Base-by-base conservation (phyloP, 2,329 filamentous ascomycete genomes). In the Beauveria caledonica region DNA sequence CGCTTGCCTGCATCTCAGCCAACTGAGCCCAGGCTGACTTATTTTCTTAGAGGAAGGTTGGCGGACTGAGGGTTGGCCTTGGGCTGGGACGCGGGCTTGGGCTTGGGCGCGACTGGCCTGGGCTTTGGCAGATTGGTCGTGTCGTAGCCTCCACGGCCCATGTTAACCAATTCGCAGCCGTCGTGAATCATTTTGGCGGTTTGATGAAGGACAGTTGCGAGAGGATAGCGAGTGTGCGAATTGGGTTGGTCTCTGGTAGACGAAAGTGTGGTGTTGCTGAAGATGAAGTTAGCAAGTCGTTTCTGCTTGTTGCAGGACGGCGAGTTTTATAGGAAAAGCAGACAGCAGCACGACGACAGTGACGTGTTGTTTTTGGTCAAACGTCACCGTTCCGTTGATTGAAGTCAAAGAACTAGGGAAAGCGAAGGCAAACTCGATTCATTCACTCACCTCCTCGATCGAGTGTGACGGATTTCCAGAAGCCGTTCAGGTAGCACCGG, bases 131-230 rank as follows among this genome's bases (percentile, higher is more conserved):
- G 71, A 51, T 77, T 77, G 25, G 78, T 80, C 64, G 77, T 79
- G 65, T 81, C 79, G 67, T 81, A 81, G 64, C 77, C 78, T 62
- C 79, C 78, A 61, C 79, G 74, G 63, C 77, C 79, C 76, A 80
- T 79, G 69, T 80, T 78, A 71, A 65, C 69, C 54, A 69, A 68
- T 62, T 70, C 69, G 56, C 69, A 69, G 61, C 68, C 68, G 61
- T 67, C 64, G 63, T 71, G 66, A 63, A 74, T 64, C 76, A 78
- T 78, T 63, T 64, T 74, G 68, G 63, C 33, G 63, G 62, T 62
- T 61, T 36, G 33, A 13, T 13, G 5, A 36, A 13, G 13, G 11
- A 36, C 5, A 5, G 33, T 13, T 13, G 11, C 5, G 33, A 11
- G 11, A 13, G 33, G 11, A 36, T 36, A 13, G 11, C 13, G 33